Base-by-base conservation (phyloP, 164 flowering plant genomes). In the Piper longum region DNA sequence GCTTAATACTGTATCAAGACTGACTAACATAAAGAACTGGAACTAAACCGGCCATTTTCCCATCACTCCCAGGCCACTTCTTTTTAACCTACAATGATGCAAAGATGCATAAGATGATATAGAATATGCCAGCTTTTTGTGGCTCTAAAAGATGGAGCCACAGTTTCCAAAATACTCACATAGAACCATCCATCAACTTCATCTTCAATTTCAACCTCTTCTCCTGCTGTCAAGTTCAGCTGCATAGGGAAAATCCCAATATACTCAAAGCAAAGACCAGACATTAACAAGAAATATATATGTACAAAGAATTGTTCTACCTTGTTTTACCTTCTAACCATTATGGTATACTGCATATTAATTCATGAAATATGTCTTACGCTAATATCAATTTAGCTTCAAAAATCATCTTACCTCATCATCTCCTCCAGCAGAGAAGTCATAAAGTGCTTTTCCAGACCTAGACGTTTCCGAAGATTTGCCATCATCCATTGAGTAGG, bases 151-250 rank as follows among this genome's bases (percentile, higher is more conserved):
- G 36, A 3, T n/a, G n/a, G n/a, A 57, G 12, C 26, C 4, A 13
- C 5, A 13, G 39, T 3, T 4, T 36, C 12, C 8, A 8, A 19
- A 36, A 5, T 0, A 86, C 97, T 86, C 71, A 95, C 99, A 74
- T 88, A 86, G 72, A 81, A 95, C 99, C 99, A 95, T 67, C 97
- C 99, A 74, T 95, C 99, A 45, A 95, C 96, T 78, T 95, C 99
- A 63, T 95, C 81, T 55, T 90, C 96, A 44, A 95, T 95, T 70
- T 88, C 96, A 42, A 91, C 83, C 55, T 87, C 97, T 72, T 95
- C 99, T 60, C 96, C 99, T 0, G 97, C 89, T 14, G 93, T 95
- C 67, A 95, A 76, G 77, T 80, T 91, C 59, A 95, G 75, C 99
- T 95, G 96, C 81, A 80, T 67, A n/a, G 65, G 59, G 61, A 5